phyloP scores from a whole-genome alignment of 176 grass and related monocot genomes.

The Triticum urartu region DNA sequence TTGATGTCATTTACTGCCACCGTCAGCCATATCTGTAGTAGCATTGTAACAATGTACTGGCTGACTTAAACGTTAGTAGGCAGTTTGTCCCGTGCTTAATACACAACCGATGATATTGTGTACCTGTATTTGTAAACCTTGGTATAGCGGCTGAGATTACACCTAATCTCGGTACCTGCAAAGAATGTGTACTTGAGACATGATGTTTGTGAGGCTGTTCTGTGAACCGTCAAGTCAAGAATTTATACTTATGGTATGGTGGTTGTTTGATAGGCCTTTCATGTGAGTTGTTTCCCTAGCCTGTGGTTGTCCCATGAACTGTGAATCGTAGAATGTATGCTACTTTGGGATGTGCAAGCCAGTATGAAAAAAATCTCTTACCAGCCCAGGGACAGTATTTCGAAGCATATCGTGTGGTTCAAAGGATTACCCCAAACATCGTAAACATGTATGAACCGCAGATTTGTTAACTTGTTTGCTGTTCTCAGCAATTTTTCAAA shows the following conservation, averaged over 20 bases:
- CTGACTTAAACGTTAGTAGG: slow-evolving; percentile 14
- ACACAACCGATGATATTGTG: not conserved
- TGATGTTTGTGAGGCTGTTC: too few relatives aligned
- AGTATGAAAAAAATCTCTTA: too few relatives aligned
- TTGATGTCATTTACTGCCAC: not conserved
- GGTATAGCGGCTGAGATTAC: not conserved
- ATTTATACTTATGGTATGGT: not conserved
- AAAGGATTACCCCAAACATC: too few relatives aligned
- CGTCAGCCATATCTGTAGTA: slow-evolving; percentile 27
- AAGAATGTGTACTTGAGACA: not conserved
- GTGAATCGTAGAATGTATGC: too few relatives aligned
- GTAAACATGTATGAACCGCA: too few relatives aligned
- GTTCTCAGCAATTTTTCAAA: too few relatives aligned
- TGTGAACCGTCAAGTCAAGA: too few relatives aligned
- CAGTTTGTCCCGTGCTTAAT: slow-evolving; percentile 6
- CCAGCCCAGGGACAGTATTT: too few relatives aligned
- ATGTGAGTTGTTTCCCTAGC: not conserved
- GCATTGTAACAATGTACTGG: slow-evolving; percentile 3
- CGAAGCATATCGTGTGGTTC: too few relatives aligned
- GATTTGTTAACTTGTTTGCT: too few relatives aligned
- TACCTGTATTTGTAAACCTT: not conserved
- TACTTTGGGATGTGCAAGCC: too few relatives aligned
- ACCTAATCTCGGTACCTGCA: not conserved
- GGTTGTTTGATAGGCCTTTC: not conserved
- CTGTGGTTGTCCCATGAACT: too few relatives aligned